phyloP scores from a whole-genome alignment of 192 early-diverging fungal genomes.

The Chytriomyces hyalinus region DNA sequence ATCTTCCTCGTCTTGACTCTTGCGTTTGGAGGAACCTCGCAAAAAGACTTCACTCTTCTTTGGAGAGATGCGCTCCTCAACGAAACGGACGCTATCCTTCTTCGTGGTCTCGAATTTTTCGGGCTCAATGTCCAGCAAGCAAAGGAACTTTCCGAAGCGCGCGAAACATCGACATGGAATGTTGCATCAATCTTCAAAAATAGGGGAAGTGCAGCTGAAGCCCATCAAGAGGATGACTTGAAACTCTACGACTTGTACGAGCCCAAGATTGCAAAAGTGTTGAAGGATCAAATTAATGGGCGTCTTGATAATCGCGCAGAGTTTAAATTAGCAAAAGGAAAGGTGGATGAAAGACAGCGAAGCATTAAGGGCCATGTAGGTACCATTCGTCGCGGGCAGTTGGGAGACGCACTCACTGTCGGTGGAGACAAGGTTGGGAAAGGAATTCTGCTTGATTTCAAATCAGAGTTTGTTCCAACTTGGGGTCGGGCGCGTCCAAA shows the following conservation, averaged over 20 bases:
- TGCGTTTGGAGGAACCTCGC: background rate
- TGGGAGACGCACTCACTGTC: background rate
- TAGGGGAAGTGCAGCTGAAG: background rate
- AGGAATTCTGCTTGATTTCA: constrained; percentile 23
- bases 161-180: background rate
- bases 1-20: constrained; percentile 20
- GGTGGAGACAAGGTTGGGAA: background rate
- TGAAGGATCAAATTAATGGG: constrained; percentile 20
- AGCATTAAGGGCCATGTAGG: background rate
- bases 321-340: background rate
- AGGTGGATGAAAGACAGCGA: background rate
- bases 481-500: constrained; percentile 24
- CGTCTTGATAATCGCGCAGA: background rate
- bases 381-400: background rate
- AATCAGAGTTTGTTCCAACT: constrained; percentile 18
- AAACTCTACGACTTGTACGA: constrained; percentile 20
- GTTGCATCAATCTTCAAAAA: background rate
- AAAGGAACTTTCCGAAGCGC: background rate
- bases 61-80: background rate
- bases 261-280: constrained; percentile 3
- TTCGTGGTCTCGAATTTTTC: constrained; percentile 24
- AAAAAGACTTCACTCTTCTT: background rate
- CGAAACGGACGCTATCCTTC: background rate
- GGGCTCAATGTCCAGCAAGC: constrained; percentile 3
- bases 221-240: background rate